A percentile compares a stretch with the other conserved stretches of the same genome.
Conservation (phyloP, 805 yeast species). For the Cyberlindnera petersonii region DNA sequence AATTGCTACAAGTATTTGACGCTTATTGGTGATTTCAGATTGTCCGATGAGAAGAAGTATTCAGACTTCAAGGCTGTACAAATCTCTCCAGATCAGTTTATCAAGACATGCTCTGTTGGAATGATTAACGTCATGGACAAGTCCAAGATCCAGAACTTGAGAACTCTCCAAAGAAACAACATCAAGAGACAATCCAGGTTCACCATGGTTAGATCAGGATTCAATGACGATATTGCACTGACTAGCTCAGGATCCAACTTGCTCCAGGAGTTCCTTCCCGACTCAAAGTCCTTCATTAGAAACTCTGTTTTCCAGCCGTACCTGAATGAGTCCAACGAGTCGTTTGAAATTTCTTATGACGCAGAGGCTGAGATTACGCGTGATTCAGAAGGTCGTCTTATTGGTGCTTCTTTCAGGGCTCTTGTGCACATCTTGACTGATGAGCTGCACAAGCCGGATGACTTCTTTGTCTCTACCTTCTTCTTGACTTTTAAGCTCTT, state of each 20-base stretch:
- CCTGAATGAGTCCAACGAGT: slow-evolving; percentile 27
- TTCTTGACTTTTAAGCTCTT: slow-evolving; percentile 74
- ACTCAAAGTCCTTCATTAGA: slow-evolving; percentile 33
- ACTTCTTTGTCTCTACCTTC: slow-evolving; percentile 67
- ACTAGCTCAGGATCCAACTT: slow-evolving; percentile 31
- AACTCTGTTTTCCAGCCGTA: slow-evolving; percentile 36
- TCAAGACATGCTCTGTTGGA: slow-evolving; percentile 57
- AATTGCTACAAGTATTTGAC: slow-evolving; percentile 50
- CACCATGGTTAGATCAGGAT: slow-evolving; percentile 33
- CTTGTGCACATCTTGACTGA: slow-evolving; percentile 63
- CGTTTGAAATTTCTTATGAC: slow-evolving; percentile 15
- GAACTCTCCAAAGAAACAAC: slow-evolving; percentile 18
- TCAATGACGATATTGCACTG: slow-evolving; percentile 17
- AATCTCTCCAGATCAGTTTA: slow-evolving; percentile 57
- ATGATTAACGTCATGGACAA: slow-evolving; percentile 41
- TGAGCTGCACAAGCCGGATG: slow-evolving; percentile 58
- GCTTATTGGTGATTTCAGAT: slow-evolving; percentile 61
- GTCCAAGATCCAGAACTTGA: slow-evolving; percentile 25
- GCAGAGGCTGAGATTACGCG: slow-evolving; percentile 45
- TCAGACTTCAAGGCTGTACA: slow-evolving; percentile 59
- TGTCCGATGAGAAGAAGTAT: slow-evolving; percentile 56
- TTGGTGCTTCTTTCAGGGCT: slow-evolving; percentile 72
- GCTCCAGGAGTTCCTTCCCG: slow-evolving; percentile 33
- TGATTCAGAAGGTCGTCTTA: slow-evolving; percentile 46
- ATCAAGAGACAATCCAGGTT: slow-evolving; percentile 31